Percentiles rank a stretch among this genome's conserved stretches.
Conservation (phyloP, 257 asterid genomes). For the Solanum bulbocastanum region DNA sequence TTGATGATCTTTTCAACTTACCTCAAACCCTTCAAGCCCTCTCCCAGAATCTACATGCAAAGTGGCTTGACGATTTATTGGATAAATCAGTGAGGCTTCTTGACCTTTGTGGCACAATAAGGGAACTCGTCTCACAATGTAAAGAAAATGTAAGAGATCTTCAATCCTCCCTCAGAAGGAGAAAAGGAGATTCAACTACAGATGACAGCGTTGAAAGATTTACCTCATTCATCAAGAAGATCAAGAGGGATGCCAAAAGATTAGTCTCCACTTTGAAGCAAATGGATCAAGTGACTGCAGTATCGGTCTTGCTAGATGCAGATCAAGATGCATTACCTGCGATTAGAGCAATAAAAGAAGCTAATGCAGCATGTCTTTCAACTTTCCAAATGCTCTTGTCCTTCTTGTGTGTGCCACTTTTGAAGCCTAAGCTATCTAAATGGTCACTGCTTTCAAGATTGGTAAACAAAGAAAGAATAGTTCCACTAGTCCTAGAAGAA, state of each 20-base stretch:
- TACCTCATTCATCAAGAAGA: slow-evolving; percentile 10
- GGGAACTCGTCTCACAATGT: background rate
- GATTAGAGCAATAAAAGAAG: slow-evolving; percentile 17
- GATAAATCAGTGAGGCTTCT: slow-evolving; percentile 1
- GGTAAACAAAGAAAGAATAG: slow-evolving; percentile 10
- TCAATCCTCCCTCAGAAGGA: background rate
- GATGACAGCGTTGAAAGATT: background rate
- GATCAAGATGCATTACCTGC: slow-evolving; percentile 12
- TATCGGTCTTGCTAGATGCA: slow-evolving; percentile 7
- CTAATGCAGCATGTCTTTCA: slow-evolving; percentile 8
- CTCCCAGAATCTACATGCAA: background rate
- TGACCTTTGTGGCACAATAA: background rate
- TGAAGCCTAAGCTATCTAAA: slow-evolving; percentile 14
- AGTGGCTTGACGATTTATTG: background rate
- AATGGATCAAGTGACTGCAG: slow-evolving; percentile 8
- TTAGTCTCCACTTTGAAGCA: slow-evolving; percentile 9
- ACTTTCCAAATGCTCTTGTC: slow-evolving; percentile 11
- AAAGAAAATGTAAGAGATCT: slow-evolving; percentile 7
- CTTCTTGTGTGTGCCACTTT: slow-evolving; percentile 14
- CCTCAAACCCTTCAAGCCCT: slow-evolving; percentile 3
- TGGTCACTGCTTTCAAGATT: slow-evolving; percentile 29
- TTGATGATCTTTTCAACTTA: slow-evolving; percentile 22
- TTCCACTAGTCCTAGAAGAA: slow-evolving; percentile 2
- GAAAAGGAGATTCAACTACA: slow-evolving; percentile 10
- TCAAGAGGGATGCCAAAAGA: slow-evolving; percentile 14